These are phyloP conservation scores for Tetracentron sinense DNA, from an alignment of 164 flowering plant genomes.

Conservation along the genomic window DNA sequence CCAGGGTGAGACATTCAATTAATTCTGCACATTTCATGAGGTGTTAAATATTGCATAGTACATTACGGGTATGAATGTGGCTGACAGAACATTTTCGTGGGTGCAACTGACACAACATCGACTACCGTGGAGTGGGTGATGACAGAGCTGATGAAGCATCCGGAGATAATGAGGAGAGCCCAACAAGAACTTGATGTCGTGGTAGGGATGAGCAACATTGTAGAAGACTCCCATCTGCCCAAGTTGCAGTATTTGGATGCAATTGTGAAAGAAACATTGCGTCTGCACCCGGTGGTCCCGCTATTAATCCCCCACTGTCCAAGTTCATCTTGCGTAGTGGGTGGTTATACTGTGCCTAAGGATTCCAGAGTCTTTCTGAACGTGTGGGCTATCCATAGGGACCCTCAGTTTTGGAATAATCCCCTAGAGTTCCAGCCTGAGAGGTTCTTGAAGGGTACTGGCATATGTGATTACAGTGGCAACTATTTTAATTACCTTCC, in stretches of 20 bases:
- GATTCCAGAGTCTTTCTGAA: conserved; percentile 23
- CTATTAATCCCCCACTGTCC: conserved; percentile 9
- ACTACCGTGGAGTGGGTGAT: conserved; percentile 20
- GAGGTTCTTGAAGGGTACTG: conserved; percentile 25
- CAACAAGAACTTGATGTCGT: conserved; percentile 21
- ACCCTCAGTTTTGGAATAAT: conserved; percentile 28
- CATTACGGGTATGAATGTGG: conserved; percentile 18
- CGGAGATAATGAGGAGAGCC: conserved; percentile 16
- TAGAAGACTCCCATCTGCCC: no score
- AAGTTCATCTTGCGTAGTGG: conserved; percentile 4
- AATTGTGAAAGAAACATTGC: no score
- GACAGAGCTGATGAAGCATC: conserved; percentile 21
- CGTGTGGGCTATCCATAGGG: conserved; percentile 31
- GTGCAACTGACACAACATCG: no score
- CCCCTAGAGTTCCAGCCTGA: conserved; percentile 36
- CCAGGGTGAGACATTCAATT: no score
- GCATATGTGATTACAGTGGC: conserved; percentile 22
- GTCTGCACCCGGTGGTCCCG: conserved; percentile 22
- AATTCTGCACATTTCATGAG: no score
- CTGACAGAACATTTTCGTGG: conserved; percentile 24
- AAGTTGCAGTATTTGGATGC: no score
- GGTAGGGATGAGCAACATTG: conserved; percentile 17
- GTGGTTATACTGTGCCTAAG: conserved; percentile 26
- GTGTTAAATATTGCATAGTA: no score
- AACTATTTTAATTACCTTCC: conserved; percentile 25